These are phyloP conservation scores for Auricularia heimuer DNA, from an alignment of 768 basidiomycete species.

Conservation along the genomic window DNA sequence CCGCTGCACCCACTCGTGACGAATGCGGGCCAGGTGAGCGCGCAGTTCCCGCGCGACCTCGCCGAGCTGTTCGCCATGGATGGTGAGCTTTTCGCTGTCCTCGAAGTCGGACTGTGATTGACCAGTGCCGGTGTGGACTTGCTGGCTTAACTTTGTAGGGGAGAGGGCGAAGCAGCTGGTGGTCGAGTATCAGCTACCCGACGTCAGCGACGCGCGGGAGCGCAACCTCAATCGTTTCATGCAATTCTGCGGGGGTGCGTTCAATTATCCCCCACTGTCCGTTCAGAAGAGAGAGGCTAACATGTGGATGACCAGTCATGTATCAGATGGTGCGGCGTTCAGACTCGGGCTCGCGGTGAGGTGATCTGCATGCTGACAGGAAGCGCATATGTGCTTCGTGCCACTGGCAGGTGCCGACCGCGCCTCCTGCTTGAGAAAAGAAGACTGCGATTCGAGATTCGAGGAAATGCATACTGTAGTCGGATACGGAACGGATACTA, in stretches of 20 bases:
- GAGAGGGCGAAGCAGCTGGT: slow-evolving; percentile 19
- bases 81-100: slow-evolving; percentile 23
- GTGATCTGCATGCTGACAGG: background rate
- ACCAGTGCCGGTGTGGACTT: too few relatives aligned
- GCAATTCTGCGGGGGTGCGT: slow-evolving; percentile 42
- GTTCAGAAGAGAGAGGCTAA: background rate
- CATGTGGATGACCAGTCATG: background rate
- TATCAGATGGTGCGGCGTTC: slow-evolving; percentile 41
- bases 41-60: slow-evolving; percentile 42
- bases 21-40: slow-evolving; percentile 37
- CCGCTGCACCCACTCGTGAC: slow-evolving; percentile 39
- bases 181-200: slow-evolving; percentile 24
- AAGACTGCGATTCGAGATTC: too few relatives aligned
- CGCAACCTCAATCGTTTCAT: slow-evolving; percentile 47
- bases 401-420: too few relatives aligned
- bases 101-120: too few relatives aligned
- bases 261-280: background rate
- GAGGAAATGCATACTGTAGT: too few relatives aligned
- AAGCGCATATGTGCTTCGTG: too few relatives aligned
- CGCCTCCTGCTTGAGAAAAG: too few relatives aligned
- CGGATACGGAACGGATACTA: too few relatives aligned
- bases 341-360: background rate
- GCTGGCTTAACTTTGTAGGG: background rate
- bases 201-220: slow-evolving; percentile 31
- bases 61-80: slow-evolving; percentile 41